phyloP scores from a whole-genome alignment of 2,329 filamentous ascomycete genomes.

The Pseudocercospora pini-densiflorae region DNA sequence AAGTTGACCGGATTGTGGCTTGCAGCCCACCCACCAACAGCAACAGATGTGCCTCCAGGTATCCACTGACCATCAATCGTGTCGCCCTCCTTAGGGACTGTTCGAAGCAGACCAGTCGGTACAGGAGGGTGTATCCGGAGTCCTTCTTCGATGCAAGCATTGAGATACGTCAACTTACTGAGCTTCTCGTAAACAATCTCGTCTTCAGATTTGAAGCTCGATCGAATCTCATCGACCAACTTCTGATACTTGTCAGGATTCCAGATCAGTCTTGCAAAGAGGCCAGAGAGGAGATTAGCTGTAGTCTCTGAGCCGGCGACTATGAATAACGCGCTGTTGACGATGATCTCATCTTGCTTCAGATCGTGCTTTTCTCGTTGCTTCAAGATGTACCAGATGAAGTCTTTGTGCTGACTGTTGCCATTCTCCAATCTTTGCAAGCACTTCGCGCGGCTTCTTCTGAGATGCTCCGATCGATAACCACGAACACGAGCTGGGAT shows the following conservation, averaged over 20 bases:
- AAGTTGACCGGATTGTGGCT: constrained; percentile 26
- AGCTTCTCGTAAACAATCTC: constrained; percentile 12
- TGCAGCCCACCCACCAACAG: constrained; percentile 13
- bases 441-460: constrained; percentile 21
- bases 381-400: constrained; percentile 29
- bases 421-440: constrained; percentile 19
- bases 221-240: constrained; percentile 57
- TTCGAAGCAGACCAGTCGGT: constrained; percentile 12
- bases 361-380: constrained; percentile 28
- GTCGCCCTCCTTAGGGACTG: constrained; percentile 6
- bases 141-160: constrained; percentile 18
- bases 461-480: constrained; percentile 22
- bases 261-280: constrained; percentile 74
- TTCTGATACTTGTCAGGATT: constrained; percentile 60
- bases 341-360: constrained; percentile 37
- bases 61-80: constrained; percentile 20
- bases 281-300: constrained; percentile 69
- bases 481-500: constrained; percentile 20
- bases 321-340: constrained; percentile 42
- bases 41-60: constrained; percentile 16
- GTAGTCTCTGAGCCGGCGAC: constrained; percentile 79
- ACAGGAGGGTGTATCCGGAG: constrained; percentile 20
- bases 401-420: constrained; percentile 13
- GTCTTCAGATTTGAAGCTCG: neutral
- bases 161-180: constrained; percentile 14